Base-by-base conservation (phyloP, 768 basidiomycete genomes). In the Mycena vulgaris region DNA sequence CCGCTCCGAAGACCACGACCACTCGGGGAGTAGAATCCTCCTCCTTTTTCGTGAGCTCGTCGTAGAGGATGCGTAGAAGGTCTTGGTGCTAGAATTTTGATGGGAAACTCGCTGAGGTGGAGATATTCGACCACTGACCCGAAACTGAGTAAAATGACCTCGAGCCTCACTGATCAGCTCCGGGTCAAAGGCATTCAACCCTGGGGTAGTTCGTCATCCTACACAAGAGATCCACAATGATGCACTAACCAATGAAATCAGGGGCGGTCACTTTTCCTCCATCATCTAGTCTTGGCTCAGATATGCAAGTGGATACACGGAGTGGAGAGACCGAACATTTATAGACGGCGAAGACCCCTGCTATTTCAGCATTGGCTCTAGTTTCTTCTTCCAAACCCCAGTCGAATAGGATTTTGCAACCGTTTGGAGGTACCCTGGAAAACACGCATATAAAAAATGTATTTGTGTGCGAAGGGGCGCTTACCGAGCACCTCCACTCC, bases 361-460 rank as follows among this genome's bases (percentile, higher is more conserved):
- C 23, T 5, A 31, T 42, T 30, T 42, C 30, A 21, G 27, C 45
- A 19, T 19, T 30, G 31, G 53, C 63, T 45, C 39, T 42, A 16
- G 39, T 49, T 17, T 66, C 42, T 3, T 1, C 52, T 17, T 66
- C 55, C 45, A 66, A 17, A 4, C 64, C 64, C 64, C 55, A 66
- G 25, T 66, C 55, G 21, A 21, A 47, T 10, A 66, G 56, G 14
- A 66, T 45, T 66, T 66, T 66, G 55, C 33, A 47, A 23, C 64
- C 69, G 17, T 71, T 71, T 5, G 69, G 69, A 25, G 60, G 59
- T 5, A 71, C 21, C 9, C 69, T 70, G 39, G 42, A 25, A 31
- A 25, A 31, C 8, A 60, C 3, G 37, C 3, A 59, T 28, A 6
- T 28, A 66, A 52, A n/a, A 30, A 19, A 52, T 45, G 27, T 52